phyloP scores from a whole-genome alignment of 371 early-diverging fungal genomes.

The Mortierella sp. region DNA sequence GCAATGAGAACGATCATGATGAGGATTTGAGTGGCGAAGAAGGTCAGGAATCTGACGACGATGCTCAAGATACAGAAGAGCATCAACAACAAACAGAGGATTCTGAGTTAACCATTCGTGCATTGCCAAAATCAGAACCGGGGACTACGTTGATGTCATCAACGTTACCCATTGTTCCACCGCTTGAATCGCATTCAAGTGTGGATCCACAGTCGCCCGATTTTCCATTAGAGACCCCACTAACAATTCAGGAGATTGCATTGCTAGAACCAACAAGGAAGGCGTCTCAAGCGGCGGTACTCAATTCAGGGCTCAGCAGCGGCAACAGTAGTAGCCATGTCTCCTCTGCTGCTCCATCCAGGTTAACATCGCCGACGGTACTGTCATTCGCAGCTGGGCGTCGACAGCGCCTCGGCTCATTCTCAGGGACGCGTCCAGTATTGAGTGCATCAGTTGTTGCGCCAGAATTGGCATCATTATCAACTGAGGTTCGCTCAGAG shows the following conservation, averaged over 20 bases:
- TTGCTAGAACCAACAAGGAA: slow-evolving; percentile 33
- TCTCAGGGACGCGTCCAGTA: background rate
- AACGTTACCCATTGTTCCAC: background rate
- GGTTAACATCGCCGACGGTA: slow-evolving; percentile 34
- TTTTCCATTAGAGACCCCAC: background rate
- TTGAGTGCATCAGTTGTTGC: background rate
- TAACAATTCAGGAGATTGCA: slow-evolving; percentile 46
- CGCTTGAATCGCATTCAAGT: slow-evolving; percentile 20
- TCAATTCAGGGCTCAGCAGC: slow-evolving; percentile 6
- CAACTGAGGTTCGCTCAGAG: slow-evolving; percentile 22
- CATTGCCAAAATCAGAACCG: slow-evolving; percentile 20
- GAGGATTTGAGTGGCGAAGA: slow-evolving; percentile 21
- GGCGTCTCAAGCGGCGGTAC: background rate
- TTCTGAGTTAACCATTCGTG: slow-evolving; percentile 1
- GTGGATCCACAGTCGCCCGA: background rate
- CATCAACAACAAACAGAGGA: slow-evolving; percentile 1
- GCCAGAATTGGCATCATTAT: background rate
- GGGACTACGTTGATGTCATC: slow-evolving; percentile 1
- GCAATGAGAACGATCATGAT: slow-evolving; percentile 7
- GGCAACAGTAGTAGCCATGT: slow-evolving; percentile 27
- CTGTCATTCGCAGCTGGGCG: slow-evolving; percentile 8
- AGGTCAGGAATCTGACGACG: slow-evolving; percentile 12
- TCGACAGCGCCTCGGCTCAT: slow-evolving; percentile 14
- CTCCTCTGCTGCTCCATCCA: slow-evolving; percentile 33
- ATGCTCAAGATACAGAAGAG: slow-evolving; percentile 6